Evolutionary conservation across 495 filamentous ascomycete genomes (phyloP).

Genomic region (Penicillium cosmopolitanum): DNA sequence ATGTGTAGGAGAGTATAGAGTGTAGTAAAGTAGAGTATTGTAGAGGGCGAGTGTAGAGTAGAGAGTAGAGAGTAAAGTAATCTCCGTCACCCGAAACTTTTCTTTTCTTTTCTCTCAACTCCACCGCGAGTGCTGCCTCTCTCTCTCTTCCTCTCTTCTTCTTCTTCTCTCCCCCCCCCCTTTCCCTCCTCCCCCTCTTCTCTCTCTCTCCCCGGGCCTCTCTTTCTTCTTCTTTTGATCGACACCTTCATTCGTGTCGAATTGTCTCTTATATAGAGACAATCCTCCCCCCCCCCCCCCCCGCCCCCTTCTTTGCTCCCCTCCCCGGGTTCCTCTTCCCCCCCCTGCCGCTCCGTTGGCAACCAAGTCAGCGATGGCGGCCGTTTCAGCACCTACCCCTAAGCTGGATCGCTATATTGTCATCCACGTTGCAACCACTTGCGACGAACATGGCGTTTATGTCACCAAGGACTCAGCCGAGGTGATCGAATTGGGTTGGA

Average conservation of each 20-base stretch:
- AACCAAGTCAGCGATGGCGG: slow-evolving; percentile 46
- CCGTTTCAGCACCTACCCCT: slow-evolving; percentile 54
- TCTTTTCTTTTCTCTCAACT: slow-evolving; percentile 40
- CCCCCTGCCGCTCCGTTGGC: slow-evolving; percentile 37
- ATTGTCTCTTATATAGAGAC: slow-evolving; percentile 46
- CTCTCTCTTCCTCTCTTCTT: slow-evolving; percentile 29
- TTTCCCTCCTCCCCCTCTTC: slow-evolving; percentile 26
- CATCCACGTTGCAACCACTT: slow-evolving; percentile 97
- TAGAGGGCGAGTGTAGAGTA: not conserved
- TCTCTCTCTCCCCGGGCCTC: slow-evolving; percentile 31
- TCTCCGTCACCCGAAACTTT: slow-evolving; percentile 39
- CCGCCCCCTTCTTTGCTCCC: slow-evolving; percentile 20
- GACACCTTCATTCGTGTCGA: slow-evolving; percentile 34
- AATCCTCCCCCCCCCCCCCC: slow-evolving; percentile 11
- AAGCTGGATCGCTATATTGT: slow-evolving; percentile 95
- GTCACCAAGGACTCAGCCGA: slow-evolving; percentile 99
- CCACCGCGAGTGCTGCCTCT: slow-evolving; percentile 32
- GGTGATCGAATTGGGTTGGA: slow-evolving; percentile 99
- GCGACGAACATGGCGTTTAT: slow-evolving; percentile 98
- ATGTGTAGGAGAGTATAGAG: not conserved
- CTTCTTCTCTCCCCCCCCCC: slow-evolving; percentile 21
- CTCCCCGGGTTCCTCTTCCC: slow-evolving; percentile 18
- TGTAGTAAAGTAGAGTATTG: not conserved
- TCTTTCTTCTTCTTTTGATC: slow-evolving; percentile 29
- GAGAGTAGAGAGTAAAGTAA: slow-evolving; percentile 8